Percentiles rank a stretch among this genome's conserved stretches.
Evolutionary conservation across 2,329 filamentous ascomycete species (phyloP).

Genomic region (Plenodomus biglobosus): DNA sequence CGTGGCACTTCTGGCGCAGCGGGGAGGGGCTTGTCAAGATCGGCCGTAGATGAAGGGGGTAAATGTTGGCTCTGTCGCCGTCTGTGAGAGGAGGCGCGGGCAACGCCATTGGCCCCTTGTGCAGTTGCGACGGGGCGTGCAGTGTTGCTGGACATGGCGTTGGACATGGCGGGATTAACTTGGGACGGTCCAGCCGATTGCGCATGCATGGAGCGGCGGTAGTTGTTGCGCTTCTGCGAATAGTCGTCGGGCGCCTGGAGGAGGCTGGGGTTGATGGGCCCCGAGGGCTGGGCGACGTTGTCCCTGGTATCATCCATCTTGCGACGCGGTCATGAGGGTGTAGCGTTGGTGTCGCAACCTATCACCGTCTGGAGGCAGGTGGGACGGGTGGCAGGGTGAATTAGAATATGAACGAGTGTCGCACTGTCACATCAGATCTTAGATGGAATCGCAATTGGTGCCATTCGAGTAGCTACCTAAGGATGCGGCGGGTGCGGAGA

Average conservation of each 20-base stretch:
- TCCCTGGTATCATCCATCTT: conserved; percentile 37
- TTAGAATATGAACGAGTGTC: conserved; percentile 9
- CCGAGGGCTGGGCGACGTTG: conserved; percentile 27
- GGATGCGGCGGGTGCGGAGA: conserved; percentile 9
- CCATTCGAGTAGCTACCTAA: conserved; percentile 28
- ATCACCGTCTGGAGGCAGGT: conserved; percentile 12
- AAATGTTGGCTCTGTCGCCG: conserved; percentile 39
- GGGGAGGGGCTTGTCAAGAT: conserved; percentile 28
- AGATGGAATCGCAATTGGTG: conserved; percentile 14
- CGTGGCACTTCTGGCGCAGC: conserved; percentile 64
- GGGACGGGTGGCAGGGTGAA: conserved; percentile 9
- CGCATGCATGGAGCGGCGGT: conserved; percentile 36
- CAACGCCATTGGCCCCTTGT: conserved; percentile 21
- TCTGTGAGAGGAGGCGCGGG: conserved; percentile 30
- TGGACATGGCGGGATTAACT: conserved; percentile 17
- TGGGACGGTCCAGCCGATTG: conserved; percentile 23
- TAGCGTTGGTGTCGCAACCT: conserved; percentile 13
- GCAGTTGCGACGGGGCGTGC: conserved; percentile 25
- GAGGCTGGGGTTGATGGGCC: conserved; percentile 23
- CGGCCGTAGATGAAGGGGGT: conserved; percentile 27
- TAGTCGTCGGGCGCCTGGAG: conserved; percentile 32
- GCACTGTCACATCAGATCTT: conserved; percentile 24
- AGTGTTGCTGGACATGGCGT: conserved; percentile 32
- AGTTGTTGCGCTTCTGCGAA: conserved; percentile 37
- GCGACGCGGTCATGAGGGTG: conserved; percentile 22